Base-by-base conservation (phyloP, 331 rosid species). In the Erythrophleum ivorense region DNA sequence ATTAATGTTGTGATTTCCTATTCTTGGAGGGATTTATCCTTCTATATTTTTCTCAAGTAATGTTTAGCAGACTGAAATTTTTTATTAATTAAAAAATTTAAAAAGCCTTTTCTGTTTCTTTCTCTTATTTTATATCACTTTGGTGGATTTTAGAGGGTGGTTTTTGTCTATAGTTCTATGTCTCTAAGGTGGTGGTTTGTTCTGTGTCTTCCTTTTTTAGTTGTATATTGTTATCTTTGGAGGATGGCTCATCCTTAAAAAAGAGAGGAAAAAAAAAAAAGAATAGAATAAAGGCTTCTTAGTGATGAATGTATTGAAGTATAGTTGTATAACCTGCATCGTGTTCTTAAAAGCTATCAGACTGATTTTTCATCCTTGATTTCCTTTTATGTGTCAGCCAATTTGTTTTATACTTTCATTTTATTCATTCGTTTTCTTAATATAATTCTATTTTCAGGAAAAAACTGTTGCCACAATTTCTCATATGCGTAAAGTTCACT, bases 401-500 rank as follows among this genome's bases (percentile, higher is more conserved):
- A 31, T 15, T 69, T 29, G 16, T 46, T 64, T 60, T 57, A 31
- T 75, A 3, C 77, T 40, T 71, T 69, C 45, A 21, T 78, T 7
- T 79, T 6, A 62, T 57, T 63, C 76, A 13, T 57, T 73, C 60
- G 54, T 81, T 48, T 81, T 53, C 67, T 38, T 8, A 18, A 71
- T 50, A 48, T 70, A 59, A 78, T 40, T 71, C 71, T 81, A 64
- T 80, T 5, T 88, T 86, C 97, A 96, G 99, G 99, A 94, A 88
- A 96, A 94, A 89, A 79, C 92, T 21, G 94, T 96, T 57, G 97
- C 98, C 82, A 81, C 97, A 58, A 96, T 96, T 75, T 92, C 99
- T 63, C 97, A 96, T 82, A 92, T 96, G 91, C 97, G 99, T 79
- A 96, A 94, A 85, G 98, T 96, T 87, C 99, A 96, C 84, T 96